These are phyloP conservation scores for Lentithecium fluviatile DNA, from an alignment of 495 filamentous ascomycete species.

Conservation along the genomic window DNA sequence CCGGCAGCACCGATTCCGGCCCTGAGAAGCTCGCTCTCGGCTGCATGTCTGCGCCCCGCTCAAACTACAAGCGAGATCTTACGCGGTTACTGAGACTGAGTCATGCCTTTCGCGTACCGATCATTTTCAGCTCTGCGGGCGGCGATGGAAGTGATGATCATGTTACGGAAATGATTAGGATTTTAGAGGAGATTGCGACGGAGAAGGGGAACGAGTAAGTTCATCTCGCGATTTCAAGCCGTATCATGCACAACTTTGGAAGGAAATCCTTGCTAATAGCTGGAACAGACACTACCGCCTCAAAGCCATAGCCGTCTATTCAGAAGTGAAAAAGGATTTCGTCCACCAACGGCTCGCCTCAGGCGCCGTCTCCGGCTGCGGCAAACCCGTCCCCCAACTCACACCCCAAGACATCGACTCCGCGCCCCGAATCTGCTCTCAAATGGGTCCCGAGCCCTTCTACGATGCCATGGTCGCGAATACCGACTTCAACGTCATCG, in stretches of 20 bases:
- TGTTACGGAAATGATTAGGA: constrained; percentile 46
- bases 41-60: constrained; percentile 39
- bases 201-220: constrained; percentile 15
- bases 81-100: constrained; percentile 41
- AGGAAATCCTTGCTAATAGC: neutral
- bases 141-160: constrained; percentile 51
- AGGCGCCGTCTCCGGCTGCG: constrained; percentile 39
- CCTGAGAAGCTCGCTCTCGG: constrained; percentile 50
- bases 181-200: constrained; percentile 38
- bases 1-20: constrained; percentile 52
- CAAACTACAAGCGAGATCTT: constrained; percentile 47
- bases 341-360: constrained; percentile 37
- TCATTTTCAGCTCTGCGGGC: constrained; percentile 51
- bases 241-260: neutral
- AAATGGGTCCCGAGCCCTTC: constrained; percentile 38
- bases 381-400: constrained; percentile 43
- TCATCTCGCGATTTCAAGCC: neutral
- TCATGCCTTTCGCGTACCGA: constrained; percentile 39
- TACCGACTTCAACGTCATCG: constrained; percentile 47
- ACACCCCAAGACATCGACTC: constrained; percentile 44
- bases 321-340: constrained; percentile 41
- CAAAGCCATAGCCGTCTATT: constrained; percentile 47
- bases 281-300: constrained; percentile 38
- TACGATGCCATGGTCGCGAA: constrained; percentile 44
- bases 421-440: constrained; percentile 33